A percentile compares a stretch with the other conserved stretches of the same genome.
Evolutionary conservation across 345 rosid species (phyloP).

Genomic region (Camelina neglecta): DNA sequence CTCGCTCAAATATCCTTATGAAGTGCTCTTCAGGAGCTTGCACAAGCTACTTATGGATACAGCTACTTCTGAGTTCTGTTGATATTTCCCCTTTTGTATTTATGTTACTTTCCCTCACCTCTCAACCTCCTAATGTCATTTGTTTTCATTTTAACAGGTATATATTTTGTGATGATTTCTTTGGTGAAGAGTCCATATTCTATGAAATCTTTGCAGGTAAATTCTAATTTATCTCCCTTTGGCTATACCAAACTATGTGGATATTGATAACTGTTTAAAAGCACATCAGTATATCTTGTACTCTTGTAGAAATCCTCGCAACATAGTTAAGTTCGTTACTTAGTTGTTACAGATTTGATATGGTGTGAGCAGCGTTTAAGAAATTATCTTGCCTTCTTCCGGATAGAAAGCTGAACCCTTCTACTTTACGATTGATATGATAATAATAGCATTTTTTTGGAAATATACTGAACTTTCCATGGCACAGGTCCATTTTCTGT

Average conservation of each 20-base stretch:
- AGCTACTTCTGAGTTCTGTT: constrained; percentile 94
- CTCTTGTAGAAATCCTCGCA: constrained; percentile 10
- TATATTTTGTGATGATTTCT: constrained; percentile 94
- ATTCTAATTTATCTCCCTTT: constrained; percentile 16
- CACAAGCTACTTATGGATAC: constrained; percentile 99
- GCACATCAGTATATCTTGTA: constrained; percentile 14
- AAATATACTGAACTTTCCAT: constrained; percentile 11
- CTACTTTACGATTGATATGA: constrained; percentile 10
- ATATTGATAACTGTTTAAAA: constrained; percentile 16
- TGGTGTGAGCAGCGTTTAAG: constrained; percentile 11
- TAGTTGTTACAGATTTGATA: constrained; percentile 3
- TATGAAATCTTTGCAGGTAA: constrained; percentile 89
- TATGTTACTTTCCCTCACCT: constrained; percentile 19
- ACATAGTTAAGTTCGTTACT: constrained; percentile 25
- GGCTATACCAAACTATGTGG: constrained; percentile 1
- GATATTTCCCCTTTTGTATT: constrained; percentile 31
- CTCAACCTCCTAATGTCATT: constrained; percentile 23
- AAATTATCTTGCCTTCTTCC: constrained; percentile 7
- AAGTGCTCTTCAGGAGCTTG: constrained; percentile 94
- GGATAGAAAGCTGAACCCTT: constrained; percentile 9
- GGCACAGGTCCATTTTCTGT: constrained; percentile 94
- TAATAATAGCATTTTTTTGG: constrained; percentile 16
- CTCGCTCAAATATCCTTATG: constrained; percentile 90
- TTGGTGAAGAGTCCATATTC: constrained; percentile 92
- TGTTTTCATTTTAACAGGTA: constrained; percentile 59